Base-by-base conservation (phyloP, 2,329 filamentous ascomycete species). In the Neophaeococcomyces mojaviensis region DNA sequence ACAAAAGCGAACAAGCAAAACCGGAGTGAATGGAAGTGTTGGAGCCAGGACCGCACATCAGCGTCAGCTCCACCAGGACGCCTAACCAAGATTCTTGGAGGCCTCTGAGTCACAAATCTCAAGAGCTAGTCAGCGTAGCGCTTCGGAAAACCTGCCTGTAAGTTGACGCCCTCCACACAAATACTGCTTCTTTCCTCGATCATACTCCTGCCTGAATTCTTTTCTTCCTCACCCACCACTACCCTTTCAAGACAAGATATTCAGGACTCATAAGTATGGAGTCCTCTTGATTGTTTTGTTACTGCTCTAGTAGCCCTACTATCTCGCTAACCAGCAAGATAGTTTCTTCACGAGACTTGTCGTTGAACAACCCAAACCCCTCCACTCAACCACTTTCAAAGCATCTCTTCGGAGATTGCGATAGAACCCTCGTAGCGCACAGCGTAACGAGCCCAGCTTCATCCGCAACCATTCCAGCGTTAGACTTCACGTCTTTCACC, bases 401-500 rank as follows among this genome's bases (percentile, higher is more conserved):
- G 55, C 52, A 51, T 59, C 58, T 59, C 53, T 42, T 42, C 48
- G 55, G 53, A 60, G 57, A 57, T 60, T 57, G 61, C 61, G 61
- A 56, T 49, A 48, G 49, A 34, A 45, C 51, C 51, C 49, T 56
- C 56, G 52, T 59, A 54, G 53, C 56, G 40, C 37, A 49, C 44
- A 47, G 57, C 55, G 54, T 55, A 52, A 48, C 52, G 49, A 52
- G 51, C 56, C 52, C 53, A 54, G 51, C 54, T 42, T 55, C 54
- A 45, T 50, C 58, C 56, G 59, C 59, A 55, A 63, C 55, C 55
- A 62, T 63, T 61, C 49, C 49, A 46, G 40, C 58, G 48, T 52
- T 56, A 56, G 56, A 61, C 59, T 57, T 53, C 43, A 55, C 54
- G 55, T 57, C 59, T 52, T 64, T 63, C 61, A 60, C 55, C 59